Base-by-base conservation (phyloP, 2,329 filamentous ascomycete species). In the Furcasterigmium furcatum region DNA sequence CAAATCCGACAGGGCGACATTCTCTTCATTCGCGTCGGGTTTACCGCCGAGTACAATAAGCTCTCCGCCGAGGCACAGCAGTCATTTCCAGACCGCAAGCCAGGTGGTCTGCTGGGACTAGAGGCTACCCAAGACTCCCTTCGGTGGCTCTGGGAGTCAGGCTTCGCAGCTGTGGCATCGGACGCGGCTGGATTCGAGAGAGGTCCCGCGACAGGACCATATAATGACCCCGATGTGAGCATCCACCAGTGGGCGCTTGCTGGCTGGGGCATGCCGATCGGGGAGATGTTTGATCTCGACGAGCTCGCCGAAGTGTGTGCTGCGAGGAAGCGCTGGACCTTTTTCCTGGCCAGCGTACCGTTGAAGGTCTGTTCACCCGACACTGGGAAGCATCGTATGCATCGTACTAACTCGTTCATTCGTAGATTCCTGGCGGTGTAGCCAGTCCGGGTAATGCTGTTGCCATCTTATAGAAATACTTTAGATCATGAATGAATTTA, bases 181-280 rank as follows among this genome's bases (percentile, higher is more conserved):
- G 65, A 71, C 46, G 63, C 65, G 18, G 63, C 67, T 13, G 66
- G 62, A 16, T 73, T 75, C 42, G 72, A 77, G 54, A 25, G 29
- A 16, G 62, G 66, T 49, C n/a, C n/a, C n/a, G n/a, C n/a, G n/a
- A n/a, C n/a, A 51, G 61, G 5, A 69, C 71, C 2, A 56, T 70
- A 6, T 58, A 61, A 3, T 63, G 64, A 2, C 36, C 50, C n/a
- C 7, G 10, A 14, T 30, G 27, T 12, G 13, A 16, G 30, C 7
- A 55, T 73, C 55, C 71, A 75, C 46, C 72, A 76, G 45, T 72
- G 72, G 47, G 58, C 76, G 7, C 55, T 74, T 12, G 68, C 71
- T 4, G 71, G 71, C 12, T 79, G 74, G 73, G 75, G 76, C 0
- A 64, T 76, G 63, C 71, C 73, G 1, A 72, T 76, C 30, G 39